Evolutionary conservation across 2,329 filamentous ascomycete genomes (phyloP), one percentile per base, ranked within the genome.

Genomic region (Pseudocercospora pini-densiflorae): DNA sequence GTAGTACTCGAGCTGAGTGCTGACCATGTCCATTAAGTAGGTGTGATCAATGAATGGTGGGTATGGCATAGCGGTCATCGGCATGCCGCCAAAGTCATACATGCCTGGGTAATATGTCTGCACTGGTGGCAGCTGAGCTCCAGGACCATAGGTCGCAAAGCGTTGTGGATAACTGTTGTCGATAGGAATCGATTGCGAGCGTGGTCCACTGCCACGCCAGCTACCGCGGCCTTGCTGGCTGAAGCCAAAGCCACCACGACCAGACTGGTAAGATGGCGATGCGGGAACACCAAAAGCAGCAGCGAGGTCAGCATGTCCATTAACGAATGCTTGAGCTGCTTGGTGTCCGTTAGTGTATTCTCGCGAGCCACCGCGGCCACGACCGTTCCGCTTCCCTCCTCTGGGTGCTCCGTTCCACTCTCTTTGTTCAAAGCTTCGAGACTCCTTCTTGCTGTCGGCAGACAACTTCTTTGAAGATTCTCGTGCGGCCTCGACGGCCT

Each of bases 1-100:
- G 80, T 99, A 99, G 82, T 97, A 99, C 75, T 97, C 93, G 43
- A 79, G 67, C 75, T 90, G 89, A 73, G 83, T 86, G 68, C 83
- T 85, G 75, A 88, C 87, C 86, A 87, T 86, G 76, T 78, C 79
- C 69, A 87, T 80, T 36, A 88, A 73, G 40, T 84, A 83, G 68
- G 81, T 84, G n/a, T 85, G 84, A 64, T 89, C 86, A 68, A 87
- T 80, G 60, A 86, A 88, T 49, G 85, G 83, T 68, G 83, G 82
- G 74, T 85, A 90, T 7, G 87, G 84, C 61, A 87, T 77, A 29
- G 88, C 84, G 68, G 71, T 64, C 70, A 77, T 70, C 1, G 76
- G 74, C 61, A 74, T 73, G 57, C 73, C 74, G 58, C 43, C 58
- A 62, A 73, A 76, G 10, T 76, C 76, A 63, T 88, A 89, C 79